Base-by-base conservation (phyloP, 1,139 yeast species). In the Debaryomycetaceae sp. region DNA sequence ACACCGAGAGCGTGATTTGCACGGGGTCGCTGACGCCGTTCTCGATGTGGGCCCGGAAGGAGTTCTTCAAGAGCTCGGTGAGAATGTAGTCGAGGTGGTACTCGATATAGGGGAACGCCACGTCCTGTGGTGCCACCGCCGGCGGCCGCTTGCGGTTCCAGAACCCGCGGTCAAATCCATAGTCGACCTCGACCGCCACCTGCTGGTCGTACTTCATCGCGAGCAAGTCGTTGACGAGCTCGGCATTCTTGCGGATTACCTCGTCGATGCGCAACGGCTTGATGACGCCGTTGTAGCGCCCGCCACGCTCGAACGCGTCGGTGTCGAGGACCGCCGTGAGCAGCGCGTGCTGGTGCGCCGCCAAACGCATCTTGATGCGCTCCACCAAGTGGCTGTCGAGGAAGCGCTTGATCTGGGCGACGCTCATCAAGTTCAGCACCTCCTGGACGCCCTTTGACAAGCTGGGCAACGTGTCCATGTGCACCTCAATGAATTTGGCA, bases 31-130 rank as follows among this genome's bases (percentile, higher is more conserved):
- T 56, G 4, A 73, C 65, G 1, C 61, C 55, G 38, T 76, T 78
- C 48, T 85, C 96, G 29, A 88, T 79, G 30, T 84, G 88, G 0
- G 97, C 93, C 34, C 96, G 61, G 41, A 83, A 79, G 2, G 95
- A 74, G 53, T 89, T 89, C 53, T 89, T 89, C 45, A 89, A 65
- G n/a, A 89, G 55, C 55, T 89, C 98, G 15, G 84, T 84, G 32
- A 88, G 65, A 29, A 89, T 77, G 49, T 91, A 89, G 53, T 89
- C 96, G 31, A 91, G 56, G 49, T 89, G 95, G 32, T 80, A 81
- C 20, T 91, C 89, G 29, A 89, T 81, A 52, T 86, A 89, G 0
- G 96, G 91, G 51, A 88, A 73, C 4, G 48, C 38, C 10, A 56
- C 46, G 10, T 43, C 49, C 2, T 13, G 8, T 7, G 23, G 29